A percentile compares a stretch with the other conserved stretches of the same genome.
Conservation (phyloP, 345 rosid species). For the Litchi chinensis region DNA sequence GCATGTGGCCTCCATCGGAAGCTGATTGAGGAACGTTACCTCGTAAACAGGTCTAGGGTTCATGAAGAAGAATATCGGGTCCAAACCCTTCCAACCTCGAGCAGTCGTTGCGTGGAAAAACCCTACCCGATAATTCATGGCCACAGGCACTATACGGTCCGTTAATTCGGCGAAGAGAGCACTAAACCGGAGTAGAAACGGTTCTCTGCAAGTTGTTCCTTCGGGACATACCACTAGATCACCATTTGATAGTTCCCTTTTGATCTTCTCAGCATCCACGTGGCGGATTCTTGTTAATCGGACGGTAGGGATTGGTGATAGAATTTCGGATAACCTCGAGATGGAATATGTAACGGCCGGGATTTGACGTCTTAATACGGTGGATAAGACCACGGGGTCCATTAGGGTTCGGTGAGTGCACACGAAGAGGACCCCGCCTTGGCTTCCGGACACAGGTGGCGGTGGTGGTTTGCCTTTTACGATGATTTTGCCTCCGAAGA, state of each 20-base stretch:
- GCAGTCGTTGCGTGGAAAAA: slow-evolving; percentile 97
- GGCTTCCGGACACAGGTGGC: slow-evolving; percentile 32
- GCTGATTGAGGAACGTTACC: slow-evolving; percentile 84
- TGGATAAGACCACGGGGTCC: slow-evolving; percentile 87
- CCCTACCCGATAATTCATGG: slow-evolving; percentile 91
- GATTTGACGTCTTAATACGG: slow-evolving; percentile 66
- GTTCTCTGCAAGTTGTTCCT: slow-evolving; percentile 96
- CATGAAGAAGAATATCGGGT: slow-evolving; percentile 91
- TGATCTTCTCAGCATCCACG: slow-evolving; percentile 67
- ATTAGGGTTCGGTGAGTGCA: slow-evolving; percentile 91
- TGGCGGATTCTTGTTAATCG: slow-evolving; percentile 71
- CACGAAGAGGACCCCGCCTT: slow-evolving; percentile 72
- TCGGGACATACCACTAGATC: slow-evolving; percentile 89
- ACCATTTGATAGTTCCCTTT: slow-evolving; percentile 51
- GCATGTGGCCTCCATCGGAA: slow-evolving; percentile 81
- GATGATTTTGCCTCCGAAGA: slow-evolving; percentile 61
- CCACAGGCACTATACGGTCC: slow-evolving; percentile 84
- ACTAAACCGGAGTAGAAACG: slow-evolving; percentile 78
- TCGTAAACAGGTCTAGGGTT: slow-evolving; percentile 92
- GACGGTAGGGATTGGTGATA: slow-evolving; percentile 89
- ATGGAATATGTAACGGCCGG: slow-evolving; percentile 93
- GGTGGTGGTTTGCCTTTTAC: slow-evolving; percentile 82
- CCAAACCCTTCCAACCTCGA: slow-evolving; percentile 86
- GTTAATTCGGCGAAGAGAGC: slow-evolving; percentile 88
- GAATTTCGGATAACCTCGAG: slow-evolving; percentile 71